These are phyloP conservation scores for Cadophora malorum DNA, from an alignment of 2,329 filamentous ascomycete genomes.

Conservation along the genomic window DNA sequence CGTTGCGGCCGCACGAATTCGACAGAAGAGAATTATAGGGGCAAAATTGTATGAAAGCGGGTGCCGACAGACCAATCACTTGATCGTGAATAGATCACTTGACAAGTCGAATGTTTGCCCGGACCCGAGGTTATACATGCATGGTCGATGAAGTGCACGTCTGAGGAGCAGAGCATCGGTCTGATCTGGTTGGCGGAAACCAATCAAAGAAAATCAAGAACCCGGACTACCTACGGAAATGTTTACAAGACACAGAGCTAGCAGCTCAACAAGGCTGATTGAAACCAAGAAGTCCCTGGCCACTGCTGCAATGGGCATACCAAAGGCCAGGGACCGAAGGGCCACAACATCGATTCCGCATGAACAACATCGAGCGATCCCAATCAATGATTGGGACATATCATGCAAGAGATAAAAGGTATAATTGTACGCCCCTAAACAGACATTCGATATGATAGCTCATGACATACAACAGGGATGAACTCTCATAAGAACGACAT, in stretches of 20 bases:
- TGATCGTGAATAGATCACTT: background rate
- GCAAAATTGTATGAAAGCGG: background rate
- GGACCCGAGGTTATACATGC: background rate
- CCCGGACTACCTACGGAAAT: background rate
- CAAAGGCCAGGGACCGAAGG: background rate
- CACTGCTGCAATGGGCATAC: background rate
- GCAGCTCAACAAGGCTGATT: too few species aligned
- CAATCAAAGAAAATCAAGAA: background rate
- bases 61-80: background rate
- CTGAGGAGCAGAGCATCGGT: background rate
- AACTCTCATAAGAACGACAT: background rate
- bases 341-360: background rate
- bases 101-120: constrained; percentile 3
- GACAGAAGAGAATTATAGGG: background rate
- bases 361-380: background rate
- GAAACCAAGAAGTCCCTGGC: background rate
- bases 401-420: background rate
- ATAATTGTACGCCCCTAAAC: background rate
- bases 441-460: background rate
- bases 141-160: background rate
- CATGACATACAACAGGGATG: background rate
- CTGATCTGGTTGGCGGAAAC: too few species aligned
- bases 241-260: background rate
- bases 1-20: background rate
- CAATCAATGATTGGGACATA: background rate